Conservation (phyloP, 148 eudicot species). For the Camellia granthamiana region DNA sequence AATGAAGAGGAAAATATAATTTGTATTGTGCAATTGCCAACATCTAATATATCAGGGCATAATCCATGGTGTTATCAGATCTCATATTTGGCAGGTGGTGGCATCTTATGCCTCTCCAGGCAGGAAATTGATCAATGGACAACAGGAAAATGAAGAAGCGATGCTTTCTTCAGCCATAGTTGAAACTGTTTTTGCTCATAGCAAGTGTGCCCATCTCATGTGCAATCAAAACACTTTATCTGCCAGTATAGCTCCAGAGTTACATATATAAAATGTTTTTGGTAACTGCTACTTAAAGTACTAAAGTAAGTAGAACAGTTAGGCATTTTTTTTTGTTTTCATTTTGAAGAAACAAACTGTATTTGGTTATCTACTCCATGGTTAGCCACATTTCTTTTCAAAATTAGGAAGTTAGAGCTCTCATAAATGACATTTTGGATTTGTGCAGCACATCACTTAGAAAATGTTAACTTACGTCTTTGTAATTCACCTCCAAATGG, state of each 20-base stretch:
- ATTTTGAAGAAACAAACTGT: not conserved
- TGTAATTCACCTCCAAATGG: constrained; percentile 67
- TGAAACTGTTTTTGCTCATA: not conserved
- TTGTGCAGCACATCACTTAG: not conserved
- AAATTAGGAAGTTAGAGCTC: not conserved
- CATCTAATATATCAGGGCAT: no score
- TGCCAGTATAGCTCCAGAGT: not conserved
- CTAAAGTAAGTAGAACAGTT: not conserved
- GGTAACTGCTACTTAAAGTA: not conserved
- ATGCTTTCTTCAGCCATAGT: not conserved
- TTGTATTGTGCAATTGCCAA: no score
- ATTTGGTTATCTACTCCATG: not conserved
- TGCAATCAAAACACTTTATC: not conserved
- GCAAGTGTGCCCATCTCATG: not conserved
- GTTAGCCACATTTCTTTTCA: not conserved
- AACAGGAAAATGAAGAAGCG: not conserved
- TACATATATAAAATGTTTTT: not conserved
- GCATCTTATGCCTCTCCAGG: not conserved
- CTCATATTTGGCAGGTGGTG: not conserved
- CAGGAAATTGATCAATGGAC: not conserved
- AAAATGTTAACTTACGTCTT: constrained; percentile 47
- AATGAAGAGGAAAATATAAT: no score
- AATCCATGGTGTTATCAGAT: no score
- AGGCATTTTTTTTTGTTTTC: not conserved
- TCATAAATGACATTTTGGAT: not conserved